phyloP scores from a whole-genome alignment of 2,329 filamentous ascomycete species.

The Fusarium dlaminii region DNA sequence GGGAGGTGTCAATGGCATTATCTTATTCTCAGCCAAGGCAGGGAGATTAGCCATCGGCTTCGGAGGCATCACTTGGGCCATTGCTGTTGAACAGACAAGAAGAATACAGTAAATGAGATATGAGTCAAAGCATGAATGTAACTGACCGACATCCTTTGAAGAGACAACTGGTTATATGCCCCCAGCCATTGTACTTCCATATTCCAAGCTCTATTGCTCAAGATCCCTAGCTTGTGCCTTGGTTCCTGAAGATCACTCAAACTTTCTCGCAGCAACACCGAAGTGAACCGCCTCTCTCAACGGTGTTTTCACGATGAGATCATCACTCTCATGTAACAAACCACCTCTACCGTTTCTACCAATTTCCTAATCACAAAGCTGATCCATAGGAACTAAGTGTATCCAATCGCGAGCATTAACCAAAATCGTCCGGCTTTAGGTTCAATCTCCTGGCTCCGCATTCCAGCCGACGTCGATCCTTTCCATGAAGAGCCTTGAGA shows the following conservation, averaged over 20 bases:
- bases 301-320: slow-evolving; percentile 7
- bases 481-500: not conserved
- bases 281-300: not conserved
- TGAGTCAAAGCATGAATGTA: not conserved
- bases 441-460: slow-evolving; percentile 6
- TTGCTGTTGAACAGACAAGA: not conserved
- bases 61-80: slow-evolving; percentile 6
- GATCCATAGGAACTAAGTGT: not conserved
- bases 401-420: not conserved
- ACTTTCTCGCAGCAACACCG: not conserved
- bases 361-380: not conserved
- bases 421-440: not conserved
- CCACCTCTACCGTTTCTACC: not conserved
- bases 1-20: not conserved
- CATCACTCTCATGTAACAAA: not conserved
- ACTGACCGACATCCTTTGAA: not conserved
- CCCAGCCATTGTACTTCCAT: not conserved
- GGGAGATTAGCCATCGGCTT: not conserved
- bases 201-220: not conserved
- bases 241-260: slow-evolving; percentile 2
- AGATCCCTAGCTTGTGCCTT: not conserved
- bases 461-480: slow-evolving; percentile 12
- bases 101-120: not conserved
- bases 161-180: slow-evolving; percentile 14
- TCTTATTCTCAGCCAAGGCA: not conserved